phyloP scores from a whole-genome alignment of 768 basidiomycete species.

The Hypsizygus marmoreus region DNA sequence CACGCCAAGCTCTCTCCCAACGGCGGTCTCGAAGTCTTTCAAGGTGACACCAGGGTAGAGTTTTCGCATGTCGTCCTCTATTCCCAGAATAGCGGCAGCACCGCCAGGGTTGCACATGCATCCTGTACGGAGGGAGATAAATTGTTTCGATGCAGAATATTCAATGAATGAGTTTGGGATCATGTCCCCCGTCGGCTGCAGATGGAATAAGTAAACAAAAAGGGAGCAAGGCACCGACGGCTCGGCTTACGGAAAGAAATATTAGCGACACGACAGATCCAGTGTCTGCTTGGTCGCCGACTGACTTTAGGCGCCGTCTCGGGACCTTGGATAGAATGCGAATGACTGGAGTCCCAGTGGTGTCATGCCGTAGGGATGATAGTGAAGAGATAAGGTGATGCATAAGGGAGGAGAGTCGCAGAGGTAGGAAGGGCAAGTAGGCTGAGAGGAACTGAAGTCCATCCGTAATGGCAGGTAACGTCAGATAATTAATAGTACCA shows the following conservation, averaged over 20 bases:
- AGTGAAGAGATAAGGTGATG: conserved; percentile 62
- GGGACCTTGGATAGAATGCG: conserved; percentile 70
- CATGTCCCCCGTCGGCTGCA: conserved; percentile 64
- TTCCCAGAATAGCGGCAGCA: conserved; percentile 69
- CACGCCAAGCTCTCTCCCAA: conserved; percentile 73
- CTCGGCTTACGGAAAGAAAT: conserved; percentile 58
- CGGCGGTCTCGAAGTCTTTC: conserved; percentile 57
- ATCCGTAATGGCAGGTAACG: conserved; percentile 74
- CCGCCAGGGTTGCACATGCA: conserved; percentile 91
- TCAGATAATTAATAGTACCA: conserved; percentile 83
- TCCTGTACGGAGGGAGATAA: conserved; percentile 78
- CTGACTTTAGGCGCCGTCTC: conserved; percentile 46
- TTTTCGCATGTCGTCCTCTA: conserved; percentile 62
- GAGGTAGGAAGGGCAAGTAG: conserved; percentile 77
- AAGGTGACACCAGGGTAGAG: conserved; percentile 63
- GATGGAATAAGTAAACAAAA: conserved; percentile 7
- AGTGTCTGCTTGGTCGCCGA: conserved; percentile 68
- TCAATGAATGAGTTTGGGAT: conserved; percentile 76
- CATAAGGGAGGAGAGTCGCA: conserved; percentile 70
- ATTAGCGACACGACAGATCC: conserved; percentile 66
- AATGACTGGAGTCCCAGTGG: conserved; percentile 58
- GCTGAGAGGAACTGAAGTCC: conserved; percentile 77
- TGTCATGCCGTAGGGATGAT: conserved; percentile 60
- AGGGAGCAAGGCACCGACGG: conserved; percentile 2
- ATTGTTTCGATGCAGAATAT: conserved; percentile 60